These are phyloP conservation scores for Aspergillus sp. DNA, from an alignment of 2,329 filamentous ascomycete species.

Conservation along the genomic window DNA sequence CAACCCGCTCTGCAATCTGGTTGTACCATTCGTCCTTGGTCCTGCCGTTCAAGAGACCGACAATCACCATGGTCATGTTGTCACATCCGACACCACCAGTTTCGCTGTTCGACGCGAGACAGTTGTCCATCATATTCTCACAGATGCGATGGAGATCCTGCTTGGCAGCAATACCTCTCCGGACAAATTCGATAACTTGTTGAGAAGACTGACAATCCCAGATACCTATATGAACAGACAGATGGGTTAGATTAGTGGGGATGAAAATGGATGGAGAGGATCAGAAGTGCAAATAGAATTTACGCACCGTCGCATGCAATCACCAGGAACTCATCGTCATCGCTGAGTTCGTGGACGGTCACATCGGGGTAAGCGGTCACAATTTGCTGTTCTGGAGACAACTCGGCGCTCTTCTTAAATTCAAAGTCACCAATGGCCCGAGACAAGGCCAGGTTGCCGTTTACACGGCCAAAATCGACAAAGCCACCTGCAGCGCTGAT, in stretches of 20 bases:
- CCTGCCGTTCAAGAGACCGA: constrained; percentile 84
- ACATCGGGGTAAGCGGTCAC: constrained; percentile 96
- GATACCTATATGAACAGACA: constrained; percentile 59
- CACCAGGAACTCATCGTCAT: constrained; percentile 93
- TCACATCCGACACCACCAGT: constrained; percentile 96
- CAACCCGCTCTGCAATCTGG: constrained; percentile 85
- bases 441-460: constrained; percentile 93
- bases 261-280: constrained; percentile 2
- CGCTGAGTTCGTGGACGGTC: constrained; percentile 77
- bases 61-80: constrained; percentile 97
- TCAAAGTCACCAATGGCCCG: constrained; percentile 98
- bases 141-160: constrained; percentile 92
- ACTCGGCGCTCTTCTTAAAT: constrained; percentile 98
- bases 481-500: constrained; percentile 95
- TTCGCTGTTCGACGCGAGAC: constrained; percentile 93
- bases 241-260: not conserved
- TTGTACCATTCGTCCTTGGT: constrained; percentile 98
- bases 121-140: constrained; percentile 99
- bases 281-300: not conserved
- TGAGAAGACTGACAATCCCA: constrained; percentile 99
- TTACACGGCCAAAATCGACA: constrained; percentile 96
- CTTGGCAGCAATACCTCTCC: constrained; percentile 91
- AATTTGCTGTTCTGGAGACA: constrained; percentile 96
- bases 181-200: constrained; percentile 92
- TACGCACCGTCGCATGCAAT: constrained; percentile 82